These are phyloP conservation scores for Gaillardinia entomophila DNA, from an alignment of 805 yeast genomes.

Conservation along the genomic window DNA sequence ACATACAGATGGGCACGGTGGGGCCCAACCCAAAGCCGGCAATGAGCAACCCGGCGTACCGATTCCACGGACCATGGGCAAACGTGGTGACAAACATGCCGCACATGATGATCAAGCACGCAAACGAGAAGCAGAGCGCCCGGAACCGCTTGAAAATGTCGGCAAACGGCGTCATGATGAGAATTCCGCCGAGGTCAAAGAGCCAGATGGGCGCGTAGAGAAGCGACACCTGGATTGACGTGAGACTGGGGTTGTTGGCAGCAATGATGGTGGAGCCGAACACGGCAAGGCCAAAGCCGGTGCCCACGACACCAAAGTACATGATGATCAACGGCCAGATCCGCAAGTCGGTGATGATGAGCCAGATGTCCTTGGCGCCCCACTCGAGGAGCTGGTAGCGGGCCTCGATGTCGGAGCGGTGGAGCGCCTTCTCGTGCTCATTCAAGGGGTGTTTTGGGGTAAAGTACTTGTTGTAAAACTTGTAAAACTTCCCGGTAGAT, in stretches of 20 bases:
- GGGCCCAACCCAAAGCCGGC: conserved; percentile 89
- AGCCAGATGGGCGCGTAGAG: conserved; percentile 89
- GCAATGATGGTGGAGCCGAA: conserved; percentile 76
- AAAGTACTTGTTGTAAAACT: conserved; percentile 17
- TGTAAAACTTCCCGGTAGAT: conserved; percentile 9
- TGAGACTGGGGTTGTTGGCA: conserved; percentile 54
- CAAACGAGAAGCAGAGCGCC: conserved; percentile 54
- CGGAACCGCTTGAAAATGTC: conserved; percentile 59
- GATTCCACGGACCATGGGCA: conserved; percentile 68
- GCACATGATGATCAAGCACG: conserved; percentile 62
- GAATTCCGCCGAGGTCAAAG: conserved; percentile 71
- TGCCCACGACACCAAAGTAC: conserved; percentile 91
- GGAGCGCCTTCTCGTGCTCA: conserved; percentile 47
- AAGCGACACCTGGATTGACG: conserved; percentile 65
- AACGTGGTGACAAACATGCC: conserved; percentile 75
- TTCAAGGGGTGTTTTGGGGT: conserved; percentile 45
- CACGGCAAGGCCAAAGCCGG: conserved; percentile 82
- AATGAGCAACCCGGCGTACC: conserved; percentile 74
- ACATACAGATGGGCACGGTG: conserved; percentile 84
- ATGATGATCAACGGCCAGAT: conserved; percentile 78
- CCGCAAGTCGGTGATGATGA: conserved; percentile 55
- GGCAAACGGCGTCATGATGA: conserved; percentile 73
- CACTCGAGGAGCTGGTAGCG: conserved; percentile 46
- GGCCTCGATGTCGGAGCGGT: conserved; percentile 52
- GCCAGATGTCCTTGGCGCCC: conserved; percentile 53